Evolutionary conservation across 2,329 filamentous ascomycete species (phyloP), one percentile per base, ranked within the genome.

Genomic region (Colletotrichum agaves): DNA sequence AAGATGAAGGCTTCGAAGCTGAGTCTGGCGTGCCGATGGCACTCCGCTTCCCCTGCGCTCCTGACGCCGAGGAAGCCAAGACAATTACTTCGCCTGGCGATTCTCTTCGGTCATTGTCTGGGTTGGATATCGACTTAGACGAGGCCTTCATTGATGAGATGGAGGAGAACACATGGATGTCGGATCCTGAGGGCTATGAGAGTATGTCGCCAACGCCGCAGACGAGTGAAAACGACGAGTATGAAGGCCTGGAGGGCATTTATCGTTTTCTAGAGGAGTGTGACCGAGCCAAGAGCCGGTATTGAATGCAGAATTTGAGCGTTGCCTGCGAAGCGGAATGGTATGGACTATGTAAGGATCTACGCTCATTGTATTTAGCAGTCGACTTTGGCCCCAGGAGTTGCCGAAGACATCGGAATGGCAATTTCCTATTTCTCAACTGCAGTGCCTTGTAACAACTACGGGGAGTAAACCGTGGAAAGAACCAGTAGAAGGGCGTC

Each of bases 21-120:
- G 88, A 86, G 63, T 84, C 85, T 27, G 93, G 91, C 8, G 88
- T 89, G 1, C 85, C 91, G 2, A 86, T 96, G 71, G 93, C 93
- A 5, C 84, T 98, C 19, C 86, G 90, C 47, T 98, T 97, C 74
- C 95, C 95, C 0, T 97, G 93, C 74, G 94, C 94, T 0, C 92
- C 94, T 0, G 83, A 82, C 13, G 72, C 72, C 4, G 70, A 76
- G 8, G 69, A 63, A 6, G 63, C 63, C 3, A 78, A 77, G 46
- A 77, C 76, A 0, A 65, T 83, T 35, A 81, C 81, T 5, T 85
- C 84, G 15, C 83, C 84, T 1, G 82, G 80, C n/a, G 80, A 81
- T 7, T 87, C 85, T 3, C 71, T 83, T 43, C 78, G 80, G 23
- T 87, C 85, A 2, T 71, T 82, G 4, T 77, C 76, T 1, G 73